Conservation (phyloP, 768 basidiomycete species). For the Tulasnella sp. region DNA sequence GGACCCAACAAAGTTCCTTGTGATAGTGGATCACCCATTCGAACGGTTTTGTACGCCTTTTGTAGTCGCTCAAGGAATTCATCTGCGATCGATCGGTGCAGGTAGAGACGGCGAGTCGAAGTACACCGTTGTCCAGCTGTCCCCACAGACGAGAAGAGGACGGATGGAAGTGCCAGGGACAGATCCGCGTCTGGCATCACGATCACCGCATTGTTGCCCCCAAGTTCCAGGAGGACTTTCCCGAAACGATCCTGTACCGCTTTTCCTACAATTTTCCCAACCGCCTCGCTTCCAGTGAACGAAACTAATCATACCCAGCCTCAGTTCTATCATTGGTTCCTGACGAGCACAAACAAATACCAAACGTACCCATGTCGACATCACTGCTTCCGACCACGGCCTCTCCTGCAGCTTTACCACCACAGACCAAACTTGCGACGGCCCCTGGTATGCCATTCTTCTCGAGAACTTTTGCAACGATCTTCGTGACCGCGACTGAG, state of each 20-base stretch:
- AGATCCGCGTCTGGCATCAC: conserved; percentile 93
- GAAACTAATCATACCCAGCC: conserved; percentile 45
- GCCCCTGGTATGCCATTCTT: conserved; percentile 75
- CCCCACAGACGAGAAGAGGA: conserved; percentile 91
- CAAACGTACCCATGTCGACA: conserved; percentile 60
- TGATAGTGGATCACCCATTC: conserved; percentile 77
- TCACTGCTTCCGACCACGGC: conserved; percentile 59
- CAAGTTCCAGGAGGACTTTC: conserved; percentile 80
- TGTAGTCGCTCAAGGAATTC: conserved; percentile 66
- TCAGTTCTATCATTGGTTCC: neutral
- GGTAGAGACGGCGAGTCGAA: conserved; percentile 78
- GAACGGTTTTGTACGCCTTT: conserved; percentile 57
- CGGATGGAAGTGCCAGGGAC: conserved; percentile 74
- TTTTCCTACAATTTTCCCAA: conserved; percentile 81
- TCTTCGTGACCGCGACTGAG: conserved; percentile 82
- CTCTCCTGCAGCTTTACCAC: conserved; percentile 70
- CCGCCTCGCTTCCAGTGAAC: conserved; percentile 87
- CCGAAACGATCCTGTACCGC: conserved; percentile 80
- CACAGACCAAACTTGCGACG: conserved; percentile 69
- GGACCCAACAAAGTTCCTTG: conserved; percentile 71
- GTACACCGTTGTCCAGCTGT: conserved; percentile 66
- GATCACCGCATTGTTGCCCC: conserved; percentile 92
- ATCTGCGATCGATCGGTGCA: conserved; percentile 68
- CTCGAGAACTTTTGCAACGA: conserved; percentile 71
- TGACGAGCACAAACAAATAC: neutral